These are phyloP conservation scores for Lepiota subincarnata DNA, from an alignment of 768 basidiomycete genomes.

Conservation along the genomic window DNA sequence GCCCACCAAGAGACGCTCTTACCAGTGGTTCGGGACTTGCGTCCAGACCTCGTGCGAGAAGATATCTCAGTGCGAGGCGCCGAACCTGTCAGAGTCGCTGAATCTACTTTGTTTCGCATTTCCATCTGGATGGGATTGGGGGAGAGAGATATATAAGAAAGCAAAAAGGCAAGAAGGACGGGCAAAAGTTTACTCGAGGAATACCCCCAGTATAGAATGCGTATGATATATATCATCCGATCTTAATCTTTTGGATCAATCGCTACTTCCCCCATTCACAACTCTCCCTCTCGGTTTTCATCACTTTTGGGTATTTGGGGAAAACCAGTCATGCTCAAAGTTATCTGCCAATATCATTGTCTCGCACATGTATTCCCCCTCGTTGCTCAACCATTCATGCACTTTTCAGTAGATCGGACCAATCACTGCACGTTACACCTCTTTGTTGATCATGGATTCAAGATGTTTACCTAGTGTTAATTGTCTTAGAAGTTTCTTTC, in stretches of 20 bases:
- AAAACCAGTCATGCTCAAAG: not conserved
- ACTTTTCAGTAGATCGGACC: not conserved
- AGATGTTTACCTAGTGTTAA: not conserved
- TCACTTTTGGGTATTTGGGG: not conserved
- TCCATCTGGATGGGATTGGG: not conserved
- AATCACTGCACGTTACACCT: not conserved
- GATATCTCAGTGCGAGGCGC: slow-evolving; percentile 2
- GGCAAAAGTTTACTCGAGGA: not conserved
- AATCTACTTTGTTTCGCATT: not conserved
- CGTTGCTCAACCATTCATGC: not conserved
- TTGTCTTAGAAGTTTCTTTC: not conserved
- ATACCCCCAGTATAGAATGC: not conserved
- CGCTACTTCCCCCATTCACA: not conserved
- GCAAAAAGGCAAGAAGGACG: not conserved
- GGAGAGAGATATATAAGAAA: not conserved
- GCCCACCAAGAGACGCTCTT: slow-evolving; percentile 1
- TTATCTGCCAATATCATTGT: not conserved
- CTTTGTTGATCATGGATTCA: not conserved
- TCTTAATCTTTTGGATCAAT: not conserved
- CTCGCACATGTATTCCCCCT: not conserved
- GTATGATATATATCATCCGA: not conserved
- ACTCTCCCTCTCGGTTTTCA: not conserved
- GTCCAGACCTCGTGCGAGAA: slow-evolving; percentile 1
- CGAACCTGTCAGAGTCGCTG: slow-evolving; percentile 11
- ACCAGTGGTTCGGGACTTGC: not conserved